A percentile compares a stretch with the other conserved stretches of the same genome.
These are phyloP conservation scores for Actinidia arguta DNA, from an alignment of 179 eudicot genomes.

Conservation along the genomic window DNA sequence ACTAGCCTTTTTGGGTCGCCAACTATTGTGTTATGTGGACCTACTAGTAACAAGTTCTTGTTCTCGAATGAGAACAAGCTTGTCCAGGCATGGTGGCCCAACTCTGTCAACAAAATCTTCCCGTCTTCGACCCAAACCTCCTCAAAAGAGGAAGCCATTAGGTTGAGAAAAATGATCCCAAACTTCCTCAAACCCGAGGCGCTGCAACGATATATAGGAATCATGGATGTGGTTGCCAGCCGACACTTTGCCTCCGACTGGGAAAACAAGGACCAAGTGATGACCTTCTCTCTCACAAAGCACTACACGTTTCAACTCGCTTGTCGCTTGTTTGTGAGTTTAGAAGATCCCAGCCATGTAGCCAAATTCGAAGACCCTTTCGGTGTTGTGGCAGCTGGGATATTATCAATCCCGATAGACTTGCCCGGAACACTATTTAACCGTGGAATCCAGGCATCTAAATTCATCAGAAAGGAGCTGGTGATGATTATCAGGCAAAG, in stretches of 20 bases:
- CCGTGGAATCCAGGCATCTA: background rate
- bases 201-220: constrained; percentile 7
- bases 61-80: constrained; percentile 16
- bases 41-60: constrained; percentile 7
- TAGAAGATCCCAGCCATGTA: background rate
- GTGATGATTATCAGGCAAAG: background rate
- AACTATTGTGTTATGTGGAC: background rate
- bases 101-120: constrained; percentile 6
- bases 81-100: constrained; percentile 19
- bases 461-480: constrained; percentile 9
- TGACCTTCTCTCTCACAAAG: background rate
- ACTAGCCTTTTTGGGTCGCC: background rate
- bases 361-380: background rate
- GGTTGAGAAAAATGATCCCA: constrained; percentile 16
- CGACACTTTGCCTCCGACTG: constrained; percentile 6
- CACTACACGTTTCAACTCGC: constrained; percentile 14
- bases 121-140: constrained; percentile 14
- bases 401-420: background rate
- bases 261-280: constrained; percentile 11
- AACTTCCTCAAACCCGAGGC: constrained; percentile 13
- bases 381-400: background rate
- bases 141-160: background rate
- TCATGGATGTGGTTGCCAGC: constrained; percentile 4
- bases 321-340: background rate
- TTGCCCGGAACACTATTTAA: constrained; percentile 9